Conservation (phyloP, 2,329 filamentous ascomycete genomes). For the Orbilia quercus region DNA sequence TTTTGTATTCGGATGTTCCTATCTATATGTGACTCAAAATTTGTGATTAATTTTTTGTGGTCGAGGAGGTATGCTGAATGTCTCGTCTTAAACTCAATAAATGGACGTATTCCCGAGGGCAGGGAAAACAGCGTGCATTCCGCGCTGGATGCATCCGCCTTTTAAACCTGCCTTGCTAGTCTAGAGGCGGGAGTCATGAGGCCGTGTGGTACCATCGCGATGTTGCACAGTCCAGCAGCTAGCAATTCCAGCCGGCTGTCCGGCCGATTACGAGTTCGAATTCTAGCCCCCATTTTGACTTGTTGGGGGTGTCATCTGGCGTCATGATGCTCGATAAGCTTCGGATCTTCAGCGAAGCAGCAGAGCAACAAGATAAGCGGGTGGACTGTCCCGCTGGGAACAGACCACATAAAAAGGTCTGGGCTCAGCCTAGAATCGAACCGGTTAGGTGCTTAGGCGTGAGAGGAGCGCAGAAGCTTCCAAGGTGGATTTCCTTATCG, state of each 20-base stretch:
- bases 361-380: constrained; percentile 53
- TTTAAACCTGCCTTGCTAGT: constrained; percentile 30
- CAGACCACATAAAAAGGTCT: constrained; percentile 12
- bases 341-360: constrained; percentile 54
- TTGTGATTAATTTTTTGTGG: neutral
- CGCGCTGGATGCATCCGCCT: constrained; percentile 37
- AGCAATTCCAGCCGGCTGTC: constrained; percentile 9
- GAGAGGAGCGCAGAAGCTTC: constrained; percentile 36
- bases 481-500: constrained; percentile 26
- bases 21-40: neutral
- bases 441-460: constrained; percentile 16
- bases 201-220: constrained; percentile 31
- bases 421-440: constrained; percentile 23
- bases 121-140: constrained; percentile 16
- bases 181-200: constrained; percentile 1
- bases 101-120: neutral
- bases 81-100: constrained; percentile 40
- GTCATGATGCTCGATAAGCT: constrained; percentile 54
- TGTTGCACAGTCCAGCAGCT: constrained; percentile 35
- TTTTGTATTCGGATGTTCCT: too few relatives aligned
- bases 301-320: constrained; percentile 40
- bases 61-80: constrained; percentile 11
- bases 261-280: constrained; percentile 26
- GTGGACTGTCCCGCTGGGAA: constrained; percentile 38
- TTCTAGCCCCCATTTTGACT: constrained; percentile 7